These are phyloP conservation scores for Dactylella cylindrospora DNA, from an alignment of 2,329 filamentous ascomycete genomes.

Conservation along the genomic window DNA sequence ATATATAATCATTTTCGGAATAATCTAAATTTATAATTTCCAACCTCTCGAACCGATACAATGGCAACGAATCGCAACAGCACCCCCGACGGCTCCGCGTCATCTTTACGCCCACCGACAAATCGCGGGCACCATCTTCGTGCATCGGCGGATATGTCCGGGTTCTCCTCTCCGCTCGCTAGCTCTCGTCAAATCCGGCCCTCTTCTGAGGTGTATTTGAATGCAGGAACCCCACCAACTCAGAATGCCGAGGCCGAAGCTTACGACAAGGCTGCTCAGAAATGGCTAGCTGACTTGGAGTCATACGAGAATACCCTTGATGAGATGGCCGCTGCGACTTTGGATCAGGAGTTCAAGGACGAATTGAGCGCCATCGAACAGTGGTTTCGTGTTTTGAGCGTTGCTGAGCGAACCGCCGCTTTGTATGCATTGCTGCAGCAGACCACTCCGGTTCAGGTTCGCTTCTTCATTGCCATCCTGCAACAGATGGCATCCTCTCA, in stretches of 20 bases:
- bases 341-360: constrained; percentile 99
- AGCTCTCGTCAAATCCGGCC: constrained; percentile 81
- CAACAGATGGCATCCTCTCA: constrained; percentile 99
- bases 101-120: constrained; percentile 77
- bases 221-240: constrained; percentile 47
- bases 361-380: constrained; percentile 98
- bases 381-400: constrained; percentile 97
- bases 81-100: constrained; percentile 85
- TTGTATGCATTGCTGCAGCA: constrained; percentile 94
- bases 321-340: constrained; percentile 97
- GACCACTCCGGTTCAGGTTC: constrained; percentile 97
- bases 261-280: constrained; percentile 89
- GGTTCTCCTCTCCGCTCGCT: constrained; percentile 66
- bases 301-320: constrained; percentile 98
- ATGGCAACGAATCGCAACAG: constrained; percentile 76
- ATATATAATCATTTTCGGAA: too few relatives aligned
- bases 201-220: constrained; percentile 82
- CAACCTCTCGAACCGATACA: constrained; percentile 5
- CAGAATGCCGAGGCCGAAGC: constrained; percentile 70
- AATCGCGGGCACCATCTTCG: constrained; percentile 85
- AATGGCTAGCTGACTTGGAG: constrained; percentile 99
- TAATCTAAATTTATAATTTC: too few relatives aligned
- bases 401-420: constrained; percentile 92
- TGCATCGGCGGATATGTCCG: constrained; percentile 91
- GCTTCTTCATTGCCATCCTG: constrained; percentile 97